These are phyloP conservation scores for Ustulina deusta DNA, from an alignment of 2,329 filamentous ascomycete species.

Conservation along the genomic window DNA sequence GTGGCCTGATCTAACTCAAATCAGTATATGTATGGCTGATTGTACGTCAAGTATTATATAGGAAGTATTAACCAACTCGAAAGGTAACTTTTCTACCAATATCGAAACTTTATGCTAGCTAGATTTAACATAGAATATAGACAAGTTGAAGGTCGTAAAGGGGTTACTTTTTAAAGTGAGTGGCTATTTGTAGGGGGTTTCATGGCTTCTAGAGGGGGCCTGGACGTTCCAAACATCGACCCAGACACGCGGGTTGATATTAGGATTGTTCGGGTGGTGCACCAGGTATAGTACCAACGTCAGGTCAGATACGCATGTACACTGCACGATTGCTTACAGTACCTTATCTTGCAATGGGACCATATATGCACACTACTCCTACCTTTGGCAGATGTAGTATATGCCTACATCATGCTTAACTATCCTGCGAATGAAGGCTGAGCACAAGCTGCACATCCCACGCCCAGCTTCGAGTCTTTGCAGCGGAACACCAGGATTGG, in stretches of 20 bases:
- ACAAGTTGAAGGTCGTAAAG: no score
- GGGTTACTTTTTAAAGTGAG: no score
- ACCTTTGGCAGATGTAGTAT: background rate
- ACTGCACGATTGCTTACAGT: background rate
- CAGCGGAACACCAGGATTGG: background rate
- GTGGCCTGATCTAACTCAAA: no score
- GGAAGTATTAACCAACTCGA: no score
- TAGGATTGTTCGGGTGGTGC: background rate
- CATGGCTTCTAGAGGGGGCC: no score
- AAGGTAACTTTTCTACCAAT: no score
- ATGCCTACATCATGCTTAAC: background rate
- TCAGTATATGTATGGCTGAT: no score
- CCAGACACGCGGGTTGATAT: background rate
- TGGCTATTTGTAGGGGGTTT: no score
- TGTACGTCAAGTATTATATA: no score
- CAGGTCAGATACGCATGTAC: background rate
- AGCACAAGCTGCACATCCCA: background rate
- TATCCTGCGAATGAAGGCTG: background rate
- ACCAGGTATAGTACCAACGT: no score
- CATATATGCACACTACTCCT: background rate
- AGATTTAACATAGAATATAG: no score
- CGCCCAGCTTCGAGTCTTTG: conserved; percentile 9
- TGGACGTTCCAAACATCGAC: background rate
- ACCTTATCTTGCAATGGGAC: background rate
- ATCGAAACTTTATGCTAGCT: no score